A percentile compares a stretch with the other conserved stretches of the same genome.
These are phyloP conservation scores for Monosporozyma solicola DNA, from an alignment of 805 yeast genomes.

Conservation along the genomic window DNA sequence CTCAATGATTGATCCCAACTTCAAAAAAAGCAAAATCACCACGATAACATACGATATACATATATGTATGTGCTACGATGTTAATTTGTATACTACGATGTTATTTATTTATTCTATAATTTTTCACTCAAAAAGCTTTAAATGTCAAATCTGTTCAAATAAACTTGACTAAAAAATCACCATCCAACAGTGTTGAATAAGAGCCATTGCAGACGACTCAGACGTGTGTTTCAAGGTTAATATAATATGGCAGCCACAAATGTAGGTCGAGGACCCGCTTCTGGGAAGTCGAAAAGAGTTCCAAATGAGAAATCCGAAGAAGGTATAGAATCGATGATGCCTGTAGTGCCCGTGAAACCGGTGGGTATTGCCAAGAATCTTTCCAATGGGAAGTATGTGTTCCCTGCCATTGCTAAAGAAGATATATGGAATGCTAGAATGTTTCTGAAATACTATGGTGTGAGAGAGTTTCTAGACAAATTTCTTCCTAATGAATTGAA, in stretches of 20 bases:
- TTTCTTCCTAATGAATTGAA: slow-evolving; percentile 55
- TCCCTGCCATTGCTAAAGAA: slow-evolving; percentile 35
- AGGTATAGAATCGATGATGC: slow-evolving; percentile 6
- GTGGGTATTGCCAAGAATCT: slow-evolving; percentile 19
- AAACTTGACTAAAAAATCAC: background rate
- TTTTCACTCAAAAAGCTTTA: background rate
- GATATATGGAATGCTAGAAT: slow-evolving; percentile 40
- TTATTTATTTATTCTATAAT: background rate
- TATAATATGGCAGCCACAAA: background rate
- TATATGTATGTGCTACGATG: background rate
- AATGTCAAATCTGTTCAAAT: background rate
- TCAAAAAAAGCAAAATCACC: background rate
- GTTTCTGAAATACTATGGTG: slow-evolving; percentile 52
- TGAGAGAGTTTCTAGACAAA: slow-evolving; percentile 46
- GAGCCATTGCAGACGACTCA: too few species aligned
- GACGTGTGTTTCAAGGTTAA: background rate
- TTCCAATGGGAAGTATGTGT: slow-evolving; percentile 25
- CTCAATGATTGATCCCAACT: background rate
- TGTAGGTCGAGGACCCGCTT: background rate
- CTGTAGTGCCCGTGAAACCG: slow-evolving; percentile 12
- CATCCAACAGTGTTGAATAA: too few species aligned
- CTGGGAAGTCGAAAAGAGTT: background rate
- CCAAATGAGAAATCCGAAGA: background rate
- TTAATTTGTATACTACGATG: background rate
- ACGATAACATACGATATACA: background rate